These are phyloP conservation scores for Pseudocercospora vitis DNA, from an alignment of 2,329 filamentous ascomycete genomes.

Conservation along the genomic window DNA sequence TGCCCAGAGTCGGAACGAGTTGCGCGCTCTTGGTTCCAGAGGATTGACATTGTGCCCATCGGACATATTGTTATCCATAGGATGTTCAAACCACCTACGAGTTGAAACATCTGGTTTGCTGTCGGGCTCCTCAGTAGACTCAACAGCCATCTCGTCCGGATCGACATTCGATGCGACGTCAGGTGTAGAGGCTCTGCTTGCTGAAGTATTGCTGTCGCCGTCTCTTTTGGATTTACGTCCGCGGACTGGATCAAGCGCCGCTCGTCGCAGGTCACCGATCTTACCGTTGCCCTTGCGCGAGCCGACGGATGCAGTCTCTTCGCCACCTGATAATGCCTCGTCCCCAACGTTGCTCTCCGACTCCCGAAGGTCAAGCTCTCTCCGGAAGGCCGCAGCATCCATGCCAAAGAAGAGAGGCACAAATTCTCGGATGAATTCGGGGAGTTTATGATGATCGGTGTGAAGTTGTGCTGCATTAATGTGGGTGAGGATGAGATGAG, in stretches of 20 bases:
- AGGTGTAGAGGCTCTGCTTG: constrained; percentile 85
- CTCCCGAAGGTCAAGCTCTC: constrained; percentile 55
- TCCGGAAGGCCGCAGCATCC: constrained; percentile 58
- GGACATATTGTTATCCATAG: constrained; percentile 57
- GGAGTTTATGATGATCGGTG: constrained; percentile 47
- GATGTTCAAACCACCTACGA: constrained; percentile 64
- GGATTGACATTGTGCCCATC: constrained; percentile 64
- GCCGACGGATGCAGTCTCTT: constrained; percentile 69
- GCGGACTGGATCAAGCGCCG: constrained; percentile 78
- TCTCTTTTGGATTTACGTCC: constrained; percentile 72
- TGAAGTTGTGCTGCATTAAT: constrained; percentile 42
- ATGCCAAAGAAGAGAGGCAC: constrained; percentile 53
- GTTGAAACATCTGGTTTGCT: constrained; percentile 60
- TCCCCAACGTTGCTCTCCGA: constrained; percentile 71
- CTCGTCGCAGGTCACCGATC: constrained; percentile 75
- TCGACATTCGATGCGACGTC: constrained; percentile 76
- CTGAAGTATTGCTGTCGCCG: constrained; percentile 67
- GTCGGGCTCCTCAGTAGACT: constrained; percentile 27
- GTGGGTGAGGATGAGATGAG: constrained; percentile 47
- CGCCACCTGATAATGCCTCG: constrained; percentile 61
- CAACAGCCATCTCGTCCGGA: constrained; percentile 69
- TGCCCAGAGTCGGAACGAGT: constrained; percentile 84
- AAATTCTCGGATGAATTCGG: constrained; percentile 52
- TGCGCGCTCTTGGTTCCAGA: constrained; percentile 78
- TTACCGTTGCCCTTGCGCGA: constrained; percentile 53